A percentile compares a stretch with the other conserved stretches of the same genome.
phyloP scores from a whole-genome alignment of 1,284 basidiomycete species.

The Rhodotorula sp. region DNA sequence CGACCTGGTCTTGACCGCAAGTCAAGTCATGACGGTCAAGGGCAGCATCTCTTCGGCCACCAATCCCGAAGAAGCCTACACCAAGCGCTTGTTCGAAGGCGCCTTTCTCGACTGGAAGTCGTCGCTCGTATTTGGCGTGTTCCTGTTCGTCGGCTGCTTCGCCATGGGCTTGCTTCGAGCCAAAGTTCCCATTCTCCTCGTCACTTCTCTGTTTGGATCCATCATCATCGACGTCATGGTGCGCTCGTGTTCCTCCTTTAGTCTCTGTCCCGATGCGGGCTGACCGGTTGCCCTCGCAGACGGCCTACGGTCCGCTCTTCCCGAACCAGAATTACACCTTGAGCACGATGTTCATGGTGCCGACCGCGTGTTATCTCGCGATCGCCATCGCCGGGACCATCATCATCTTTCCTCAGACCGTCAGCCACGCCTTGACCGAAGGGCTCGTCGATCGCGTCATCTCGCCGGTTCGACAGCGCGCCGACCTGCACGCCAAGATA shows the following conservation, averaged over 20 bases:
- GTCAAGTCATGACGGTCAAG: no score
- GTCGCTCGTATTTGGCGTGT: slow-evolving; percentile 61
- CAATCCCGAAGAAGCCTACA: slow-evolving; percentile 53
- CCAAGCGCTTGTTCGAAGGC: slow-evolving; percentile 61
- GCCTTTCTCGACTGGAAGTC: slow-evolving; percentile 64
- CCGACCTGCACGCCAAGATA: slow-evolving; percentile 48
- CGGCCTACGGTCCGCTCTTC: slow-evolving; percentile 60
- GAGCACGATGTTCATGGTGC: slow-evolving; percentile 55
- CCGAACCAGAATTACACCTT: slow-evolving; percentile 62
- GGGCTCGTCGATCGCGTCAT: slow-evolving; percentile 45
- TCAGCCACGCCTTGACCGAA: slow-evolving; percentile 57
- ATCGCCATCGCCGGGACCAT: slow-evolving; percentile 60
- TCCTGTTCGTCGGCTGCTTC: slow-evolving; percentile 67
- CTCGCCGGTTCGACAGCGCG: slow-evolving; percentile 44
- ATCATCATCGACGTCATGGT: slow-evolving; percentile 63
- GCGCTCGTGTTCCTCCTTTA: slow-evolving; percentile 51
- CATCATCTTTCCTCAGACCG: slow-evolving; percentile 69
- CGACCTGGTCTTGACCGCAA: slow-evolving; percentile 47
- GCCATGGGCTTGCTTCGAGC: slow-evolving; percentile 62
- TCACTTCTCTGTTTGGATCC: slow-evolving; percentile 53
- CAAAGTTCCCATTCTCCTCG: slow-evolving; percentile 60
- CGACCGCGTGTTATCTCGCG: slow-evolving; percentile 61
- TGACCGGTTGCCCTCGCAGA: background rate
- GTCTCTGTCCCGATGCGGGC: no score
- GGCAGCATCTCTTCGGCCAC: slow-evolving; percentile 54